phyloP scores from a whole-genome alignment of 2,329 filamentous ascomycete species.

The Bertia moriformis region DNA sequence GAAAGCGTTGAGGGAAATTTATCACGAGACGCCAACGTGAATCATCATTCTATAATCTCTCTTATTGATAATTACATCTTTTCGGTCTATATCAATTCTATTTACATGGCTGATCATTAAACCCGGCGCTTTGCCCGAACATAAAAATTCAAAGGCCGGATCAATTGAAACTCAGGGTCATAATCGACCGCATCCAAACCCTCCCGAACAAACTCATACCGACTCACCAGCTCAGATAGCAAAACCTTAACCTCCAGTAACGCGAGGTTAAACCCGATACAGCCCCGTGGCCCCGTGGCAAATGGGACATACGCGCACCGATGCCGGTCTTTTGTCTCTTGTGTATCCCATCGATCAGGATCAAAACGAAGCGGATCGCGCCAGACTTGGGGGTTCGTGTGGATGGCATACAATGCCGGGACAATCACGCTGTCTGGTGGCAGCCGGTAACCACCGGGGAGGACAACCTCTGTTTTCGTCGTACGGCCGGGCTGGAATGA shows the following conservation, averaged over 20 bases:
- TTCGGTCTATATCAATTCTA: too few species aligned
- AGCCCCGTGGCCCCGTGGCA: constrained; percentile 16
- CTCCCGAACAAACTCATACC: constrained; percentile 18
- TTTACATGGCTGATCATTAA: too few species aligned
- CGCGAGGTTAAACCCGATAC: constrained; percentile 24
- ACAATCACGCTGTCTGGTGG: constrained; percentile 15
- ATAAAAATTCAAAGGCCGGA: constrained; percentile 21
- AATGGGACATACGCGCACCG: constrained; percentile 17
- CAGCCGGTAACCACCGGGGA: constrained; percentile 27
- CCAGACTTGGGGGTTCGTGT: constrained; percentile 9
- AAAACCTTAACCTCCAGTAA: constrained; percentile 21
- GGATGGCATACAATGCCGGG: constrained; percentile 7
- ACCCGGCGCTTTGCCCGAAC: constrained; percentile 7
- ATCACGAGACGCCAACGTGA: too few species aligned
- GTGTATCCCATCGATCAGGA: constrained; percentile 8
- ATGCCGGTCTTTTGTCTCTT: constrained; percentile 5
- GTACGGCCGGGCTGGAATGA: constrained; percentile 30
- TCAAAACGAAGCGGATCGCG: constrained; percentile 6
- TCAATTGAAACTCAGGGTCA: constrained; percentile 22
- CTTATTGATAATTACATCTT: too few species aligned
- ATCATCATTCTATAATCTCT: too few species aligned
- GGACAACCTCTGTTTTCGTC: constrained; percentile 22
- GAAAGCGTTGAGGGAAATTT: too few species aligned
- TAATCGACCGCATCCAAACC: constrained; percentile 18
- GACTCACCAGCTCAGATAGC: constrained; percentile 17